Conservation (phyloP, 352 stramenopile genomes). For the Phytophthora brassicae region DNA sequence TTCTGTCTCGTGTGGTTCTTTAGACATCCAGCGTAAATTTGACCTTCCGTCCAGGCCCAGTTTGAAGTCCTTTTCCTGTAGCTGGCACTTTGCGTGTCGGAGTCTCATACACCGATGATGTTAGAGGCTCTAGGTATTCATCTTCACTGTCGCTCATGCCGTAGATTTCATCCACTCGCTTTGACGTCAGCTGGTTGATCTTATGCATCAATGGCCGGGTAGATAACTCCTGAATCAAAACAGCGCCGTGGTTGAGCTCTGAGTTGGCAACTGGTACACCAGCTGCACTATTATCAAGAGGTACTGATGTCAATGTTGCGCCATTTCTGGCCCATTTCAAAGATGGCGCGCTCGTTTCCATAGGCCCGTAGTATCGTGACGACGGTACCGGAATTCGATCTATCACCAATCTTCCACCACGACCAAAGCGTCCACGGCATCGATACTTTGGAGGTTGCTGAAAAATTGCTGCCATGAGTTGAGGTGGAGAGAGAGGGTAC, state of each 20-base stretch:
- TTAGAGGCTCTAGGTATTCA: constrained; percentile 67
- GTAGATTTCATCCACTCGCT: constrained; percentile 79
- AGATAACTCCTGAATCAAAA: constrained; percentile 68
- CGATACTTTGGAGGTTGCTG: constrained; percentile 71
- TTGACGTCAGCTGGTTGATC: constrained; percentile 53
- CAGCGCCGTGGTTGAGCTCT: constrained; percentile 43
- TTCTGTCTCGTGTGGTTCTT: constrained; percentile 1
- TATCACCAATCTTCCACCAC: constrained; percentile 71
- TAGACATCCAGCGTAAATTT: constrained; percentile 68
- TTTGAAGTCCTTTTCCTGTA: constrained; percentile 22
- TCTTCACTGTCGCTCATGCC: constrained; percentile 86
- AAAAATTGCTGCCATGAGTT: constrained; percentile 70
- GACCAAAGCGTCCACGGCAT: constrained; percentile 69
- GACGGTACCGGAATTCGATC: constrained; percentile 68
- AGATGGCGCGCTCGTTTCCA: constrained; percentile 51
- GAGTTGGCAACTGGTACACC: constrained; percentile 5
- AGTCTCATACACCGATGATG: constrained; percentile 53
- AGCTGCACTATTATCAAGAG: constrained; percentile 7
- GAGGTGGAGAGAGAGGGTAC: constrained; percentile 62
- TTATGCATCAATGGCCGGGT: constrained; percentile 54
- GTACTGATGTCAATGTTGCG: not conserved
- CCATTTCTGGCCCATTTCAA: constrained; percentile 20
- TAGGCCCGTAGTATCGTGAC: constrained; percentile 53
- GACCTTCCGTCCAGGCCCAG: constrained; percentile 36
- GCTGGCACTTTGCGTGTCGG: constrained; percentile 39